Base-by-base conservation (phyloP, 1,139 yeast species). In the Zygoascus meyerae region DNA sequence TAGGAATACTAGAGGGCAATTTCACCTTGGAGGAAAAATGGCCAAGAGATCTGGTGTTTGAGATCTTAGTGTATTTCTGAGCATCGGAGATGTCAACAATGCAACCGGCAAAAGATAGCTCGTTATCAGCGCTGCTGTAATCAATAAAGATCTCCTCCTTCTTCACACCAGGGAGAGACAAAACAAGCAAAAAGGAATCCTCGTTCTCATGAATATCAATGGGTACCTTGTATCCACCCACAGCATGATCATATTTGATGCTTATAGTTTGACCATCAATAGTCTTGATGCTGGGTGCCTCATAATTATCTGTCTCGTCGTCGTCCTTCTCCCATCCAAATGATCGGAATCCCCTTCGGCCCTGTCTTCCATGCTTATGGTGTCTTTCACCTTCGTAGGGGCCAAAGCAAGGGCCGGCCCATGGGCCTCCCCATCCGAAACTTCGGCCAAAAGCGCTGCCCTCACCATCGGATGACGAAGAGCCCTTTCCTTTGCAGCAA, bases 151-250 rank as follows among this genome's bases (percentile, higher is more conserved):
- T 71, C n/a, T 74, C 69, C 42, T 68, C 68, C 29, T 76, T 71
- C 30, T 68, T 64, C 7, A 79, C 79, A 41, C 83, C 83, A 5
- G 83, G 78, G 12, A 78, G 62, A 4, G 81, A 72, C 7, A 76
- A 61, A 2, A 72, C 72, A 11, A 77, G 70, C 14, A 68, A 57
- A 53, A 75, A 78, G 14, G 67, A 62, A 8, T 66, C 66, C 4
- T 69, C 67, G 35, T 69, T 64, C 48, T 77, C 79, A 53, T 76
- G 77, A 14, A 78, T 71, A 53, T 78, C 79, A 7, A 77, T 64
- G 45, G 76, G 73, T n/a, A 83, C 34, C 4, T 37, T 15, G 10
- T 31, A 26, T 12, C 42, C 31, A 2, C 33, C 16, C 17, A 12
- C 17, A 5, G 18, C 12, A 7, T 26, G 8, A 35, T 17, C 12